Evolutionary conservation across 495 filamentous ascomycete species (phyloP), one percentile per base, ranked within the genome.

Genomic region (Podospora didyma): DNA sequence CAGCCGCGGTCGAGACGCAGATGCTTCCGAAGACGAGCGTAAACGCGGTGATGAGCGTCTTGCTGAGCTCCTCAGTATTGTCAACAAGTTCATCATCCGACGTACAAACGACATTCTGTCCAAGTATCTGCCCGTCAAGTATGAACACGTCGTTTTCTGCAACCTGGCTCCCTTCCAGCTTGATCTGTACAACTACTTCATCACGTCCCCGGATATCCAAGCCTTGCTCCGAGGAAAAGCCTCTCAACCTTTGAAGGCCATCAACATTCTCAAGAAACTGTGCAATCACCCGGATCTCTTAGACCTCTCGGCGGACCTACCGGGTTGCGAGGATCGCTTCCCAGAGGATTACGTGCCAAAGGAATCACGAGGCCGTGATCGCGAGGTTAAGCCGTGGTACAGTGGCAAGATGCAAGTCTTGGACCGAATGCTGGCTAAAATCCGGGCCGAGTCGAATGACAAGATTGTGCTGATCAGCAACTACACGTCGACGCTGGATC

Each of bases 61-160:
- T 12, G 69, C 71, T 23, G 95, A 96, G 58, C 84, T 99, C 21
- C 84, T 94, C 0, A 76, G 75, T 7, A 75, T 95, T 34, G 94
- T 99, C 62, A 97, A 97, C 75, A 96, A 96, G 64, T 99, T 97
- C 77, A 97, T 99, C 71, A 99, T 99, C 66, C 89, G 94, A 44
- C 86, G 94, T 24, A 97, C 93, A 0, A 99, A 99, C 79, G 94
- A 99, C 67, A 93, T 99, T 52, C 75, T 99, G 19, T 96, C 93
- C 39, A 97, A 99, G 68, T 99, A 99, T 71, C 81, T 99, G 47
- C 95, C 94, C 2, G 84, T 97, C 73, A 99, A 99, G 74, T 99
- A 99, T 73, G 94, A 99, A 66, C 94, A 99, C 71, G 94, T 99
- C 26, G 95, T 99, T n/a, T 99, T 99, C 76, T 99, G 94, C 79